Evolutionary conservation across 2,329 filamentous ascomycete genomes (phyloP).

Genomic region (Penicillium sp.): DNA sequence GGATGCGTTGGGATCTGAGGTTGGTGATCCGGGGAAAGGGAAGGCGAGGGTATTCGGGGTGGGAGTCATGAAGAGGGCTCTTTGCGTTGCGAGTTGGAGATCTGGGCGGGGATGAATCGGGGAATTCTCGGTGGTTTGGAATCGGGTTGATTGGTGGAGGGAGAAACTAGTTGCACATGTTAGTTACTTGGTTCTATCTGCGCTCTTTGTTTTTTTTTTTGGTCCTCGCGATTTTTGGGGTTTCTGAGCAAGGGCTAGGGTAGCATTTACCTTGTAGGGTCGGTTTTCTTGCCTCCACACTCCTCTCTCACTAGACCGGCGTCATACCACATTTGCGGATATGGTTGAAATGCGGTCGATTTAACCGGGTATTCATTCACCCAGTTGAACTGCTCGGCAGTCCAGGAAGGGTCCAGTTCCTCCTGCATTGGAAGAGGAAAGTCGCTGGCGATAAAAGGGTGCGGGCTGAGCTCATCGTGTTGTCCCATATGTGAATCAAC

Average conservation of each 20-base stretch:
- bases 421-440: background rate
- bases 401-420: background rate
- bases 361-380: background rate
- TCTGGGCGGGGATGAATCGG: background rate
- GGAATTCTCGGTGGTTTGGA: conserved; percentile 11
- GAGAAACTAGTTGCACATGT: background rate
- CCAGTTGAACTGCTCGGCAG: background rate
- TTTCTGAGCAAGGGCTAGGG: too few relatives aligned
- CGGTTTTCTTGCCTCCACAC: background rate
- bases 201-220: background rate
- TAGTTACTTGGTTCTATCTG: background rate
- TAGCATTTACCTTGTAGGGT: conserved; percentile 1
- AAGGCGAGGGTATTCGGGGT: conserved; percentile 1
- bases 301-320: conserved; percentile 7
- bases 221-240: background rate
- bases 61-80: conserved; percentile 22
- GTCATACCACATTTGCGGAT: conserved; percentile 10
- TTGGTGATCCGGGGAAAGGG: conserved; percentile 16
- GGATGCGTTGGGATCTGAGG: conserved; percentile 25
- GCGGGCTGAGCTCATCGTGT: background rate
- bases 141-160: background rate
- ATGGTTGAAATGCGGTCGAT: background rate
- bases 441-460: conserved; percentile 5
- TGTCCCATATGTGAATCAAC: background rate
- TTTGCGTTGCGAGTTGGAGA: conserved; percentile 16